Base-by-base conservation (phyloP, 495 filamentous ascomycete genomes). In the Neurospora sp. region DNA sequence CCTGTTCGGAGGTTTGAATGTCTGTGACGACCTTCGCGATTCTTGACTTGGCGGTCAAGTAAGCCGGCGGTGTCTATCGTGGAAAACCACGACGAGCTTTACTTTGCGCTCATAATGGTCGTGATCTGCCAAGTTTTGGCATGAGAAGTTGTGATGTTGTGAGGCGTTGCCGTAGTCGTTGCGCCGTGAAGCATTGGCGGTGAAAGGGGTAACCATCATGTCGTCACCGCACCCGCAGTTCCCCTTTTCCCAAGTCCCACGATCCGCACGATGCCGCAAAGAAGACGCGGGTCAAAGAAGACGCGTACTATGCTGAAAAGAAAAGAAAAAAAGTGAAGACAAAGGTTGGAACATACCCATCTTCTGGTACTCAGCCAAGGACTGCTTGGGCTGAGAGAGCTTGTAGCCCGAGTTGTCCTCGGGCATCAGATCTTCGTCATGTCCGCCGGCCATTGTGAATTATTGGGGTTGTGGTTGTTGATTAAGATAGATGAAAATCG, bases 311-410 rank as follows among this genome's bases (percentile, higher is more conserved):
- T 70, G 12, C 27, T 37, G 14, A 38, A 41, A 60, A 60, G 37
- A 40, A 40, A 72, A 42, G 73, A 42, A 75, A 31, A 75, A 75
- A 72, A 72, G 20, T 72, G 20, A 72, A 38, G 27, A 66, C 54
- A 69, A 72, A 70, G 49, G 69, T 39, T 42, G 40, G 38, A 70
- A 88, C 93, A 80, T 85, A 98, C 96, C 96, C 82, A 99, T 90
- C 78, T 97, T 84, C 74, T 92, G 84, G 83, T 97, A 97, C 83
- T 97, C 93, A 72, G 93, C 91, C 76, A 99, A 87, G 74, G 93
- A 95, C 88, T 98, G 97, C 90, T 97, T 97, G 74, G 85, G 85
- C 88, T 97, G 93, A 76, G 94, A 94, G 76, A 98, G 91, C 88
- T 96, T 97, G 91, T 96, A 99, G 77, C 96, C 95, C 85, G 94